Base-by-base conservation (phyloP, 495 filamentous ascomycete species). In the Aspergillus campestris region DNA sequence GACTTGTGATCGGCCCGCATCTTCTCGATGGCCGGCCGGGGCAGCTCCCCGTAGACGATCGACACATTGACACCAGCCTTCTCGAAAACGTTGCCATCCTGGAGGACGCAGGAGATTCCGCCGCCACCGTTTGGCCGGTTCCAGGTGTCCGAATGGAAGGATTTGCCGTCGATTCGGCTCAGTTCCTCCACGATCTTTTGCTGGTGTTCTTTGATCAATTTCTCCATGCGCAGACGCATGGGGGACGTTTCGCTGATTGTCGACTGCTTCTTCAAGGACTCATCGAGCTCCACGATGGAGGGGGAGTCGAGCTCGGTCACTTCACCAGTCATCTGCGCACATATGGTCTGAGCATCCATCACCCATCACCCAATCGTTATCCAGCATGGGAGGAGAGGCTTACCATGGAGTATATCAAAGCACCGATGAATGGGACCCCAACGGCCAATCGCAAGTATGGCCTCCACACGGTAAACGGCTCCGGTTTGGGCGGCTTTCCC, bases 221-320 rank as follows among this genome's bases (percentile, higher is more conserved):
- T 77, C 65, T 97, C 94, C 92, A 97, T 97, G 33, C 90, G 87
- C 34, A 96, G 74, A 37, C 94, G 91, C 94, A 99, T 99, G 0
- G 94, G 89, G 7, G 89, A 95, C 51, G 74, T 67, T 33, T 82
- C 75, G 44, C 48, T 67, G 53, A 74, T 66, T 34, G 51, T 47
- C 29, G 65, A 60, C 42, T 69, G 62, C 47, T 64, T 52, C 40
- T 74, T 74, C 41, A 72, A 46, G 7, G 66, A 58, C 30, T 67
- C 65, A 45, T 74, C 70, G 38, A 74, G 53, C 44, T 74, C 70
- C 15, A 61, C 69, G 34, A 74, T 88, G 42, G 86, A 72, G 28
- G 79, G 74, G n/a, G 62, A 47, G 35, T 81, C 77, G 42, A 77
- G 61, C 47, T 78, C 64, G 44, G 69, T 70, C 31, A 78, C 66